Evolutionary conservation across 2,329 filamentous ascomycete species (phyloP).

Genomic region (Aspergillus unguis): DNA sequence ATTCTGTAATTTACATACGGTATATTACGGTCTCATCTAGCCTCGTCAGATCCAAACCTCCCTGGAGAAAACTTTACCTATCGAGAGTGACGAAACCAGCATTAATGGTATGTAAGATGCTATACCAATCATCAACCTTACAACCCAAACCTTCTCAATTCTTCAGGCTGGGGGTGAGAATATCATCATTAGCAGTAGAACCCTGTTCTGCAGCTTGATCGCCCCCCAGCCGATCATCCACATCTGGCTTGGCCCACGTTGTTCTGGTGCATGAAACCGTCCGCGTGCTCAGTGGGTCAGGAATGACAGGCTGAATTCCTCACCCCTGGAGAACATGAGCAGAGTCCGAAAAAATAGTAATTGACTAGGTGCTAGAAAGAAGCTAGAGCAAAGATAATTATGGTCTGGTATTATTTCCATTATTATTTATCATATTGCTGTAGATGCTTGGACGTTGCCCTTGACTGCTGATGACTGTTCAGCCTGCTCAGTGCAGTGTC

Average conservation of each 20-base stretch:
- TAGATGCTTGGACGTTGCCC: too few species aligned
- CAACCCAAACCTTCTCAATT: too few species aligned
- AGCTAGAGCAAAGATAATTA: too few species aligned
- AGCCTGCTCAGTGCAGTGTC: too few species aligned
- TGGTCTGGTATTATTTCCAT: neutral
- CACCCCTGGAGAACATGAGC: slow-evolving; percentile 20
- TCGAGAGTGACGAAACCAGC: too few species aligned
- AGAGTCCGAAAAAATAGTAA: neutral
- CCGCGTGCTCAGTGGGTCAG: slow-evolving; percentile 38
- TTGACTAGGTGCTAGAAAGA: neutral
- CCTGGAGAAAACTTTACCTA: too few species aligned
- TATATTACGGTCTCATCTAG: neutral
- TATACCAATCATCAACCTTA: too few species aligned
- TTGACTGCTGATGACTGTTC: too few species aligned
- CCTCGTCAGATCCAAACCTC: too few species aligned
- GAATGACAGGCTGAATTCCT: slow-evolving; percentile 37
- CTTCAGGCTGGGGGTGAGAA: too few species aligned
- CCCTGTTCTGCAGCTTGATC: slow-evolving; percentile 21
- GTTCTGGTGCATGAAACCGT: slow-evolving; percentile 38
- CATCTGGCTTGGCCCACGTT: slow-evolving; percentile 36
- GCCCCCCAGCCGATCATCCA: slow-evolving; percentile 25
- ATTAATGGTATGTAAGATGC: too few species aligned
- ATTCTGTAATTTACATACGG: neutral
- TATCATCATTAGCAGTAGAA: slow-evolving; percentile 13
- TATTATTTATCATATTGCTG: too few species aligned